These are phyloP conservation scores for Trametes versicolor DNA, from an alignment of 1,284 basidiomycete genomes.

Conservation along the genomic window DNA sequence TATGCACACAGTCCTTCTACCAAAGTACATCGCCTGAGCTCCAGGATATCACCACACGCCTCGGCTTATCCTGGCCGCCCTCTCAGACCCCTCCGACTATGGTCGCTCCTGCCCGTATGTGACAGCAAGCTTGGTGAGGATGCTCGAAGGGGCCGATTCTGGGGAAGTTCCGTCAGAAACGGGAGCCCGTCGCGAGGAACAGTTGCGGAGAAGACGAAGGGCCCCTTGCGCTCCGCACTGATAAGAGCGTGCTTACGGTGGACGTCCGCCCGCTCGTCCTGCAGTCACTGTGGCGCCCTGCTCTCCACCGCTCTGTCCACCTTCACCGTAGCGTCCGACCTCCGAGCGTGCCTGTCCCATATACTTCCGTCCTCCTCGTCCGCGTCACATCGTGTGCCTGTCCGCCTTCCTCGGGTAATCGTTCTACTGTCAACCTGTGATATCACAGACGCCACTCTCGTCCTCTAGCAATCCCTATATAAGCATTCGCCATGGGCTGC, in stretches of 20 bases:
- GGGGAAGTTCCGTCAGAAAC: constrained; percentile 29
- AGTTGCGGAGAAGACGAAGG: constrained; percentile 13
- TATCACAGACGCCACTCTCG: constrained; percentile 8
- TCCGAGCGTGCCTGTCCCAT: neutral
- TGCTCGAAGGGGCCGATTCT: constrained; percentile 16
- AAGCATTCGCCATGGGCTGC: constrained; percentile 30
- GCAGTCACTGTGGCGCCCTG: constrained; percentile 21
- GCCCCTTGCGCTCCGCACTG: neutral
- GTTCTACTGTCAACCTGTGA: constrained; percentile 3
- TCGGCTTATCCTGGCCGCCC: no score
- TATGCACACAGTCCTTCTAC: no score
- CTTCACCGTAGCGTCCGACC: constrained; percentile 4
- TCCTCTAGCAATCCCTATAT: constrained; percentile 17
- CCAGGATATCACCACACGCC: no score
- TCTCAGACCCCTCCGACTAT: neutral
- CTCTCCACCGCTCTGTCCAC: constrained; percentile 13
- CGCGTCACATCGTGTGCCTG: neutral
- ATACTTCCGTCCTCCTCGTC: neutral
- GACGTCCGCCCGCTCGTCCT: constrained; percentile 3
- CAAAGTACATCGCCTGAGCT: no score
- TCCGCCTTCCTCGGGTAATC: neutral
- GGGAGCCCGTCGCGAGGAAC: constrained; percentile 14
- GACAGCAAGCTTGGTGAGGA: neutral
- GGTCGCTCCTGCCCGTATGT: no score
- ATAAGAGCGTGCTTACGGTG: constrained; percentile 10